Conservation (phyloP, 306 rosid species). For the Corylus heterophylla region DNA sequence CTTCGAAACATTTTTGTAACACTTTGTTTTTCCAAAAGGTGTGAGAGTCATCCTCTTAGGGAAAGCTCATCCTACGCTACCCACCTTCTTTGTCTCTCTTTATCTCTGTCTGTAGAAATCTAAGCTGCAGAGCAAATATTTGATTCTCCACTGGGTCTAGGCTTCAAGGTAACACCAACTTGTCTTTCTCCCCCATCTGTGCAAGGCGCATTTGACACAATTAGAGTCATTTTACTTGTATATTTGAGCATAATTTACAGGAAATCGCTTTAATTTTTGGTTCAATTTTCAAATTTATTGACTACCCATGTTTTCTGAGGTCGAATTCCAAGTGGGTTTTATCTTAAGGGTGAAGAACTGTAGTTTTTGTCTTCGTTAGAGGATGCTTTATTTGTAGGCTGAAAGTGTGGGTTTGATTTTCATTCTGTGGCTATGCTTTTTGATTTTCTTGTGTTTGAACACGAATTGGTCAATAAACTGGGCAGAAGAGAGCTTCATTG, state of each 20-base stretch:
- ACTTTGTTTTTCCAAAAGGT: conserved; percentile 26
- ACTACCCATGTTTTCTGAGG: conserved; percentile 30
- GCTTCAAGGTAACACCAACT: conserved; percentile 39
- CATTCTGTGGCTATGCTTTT: background rate
- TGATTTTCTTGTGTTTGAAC: conserved; percentile 9
- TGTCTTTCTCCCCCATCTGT: background rate
- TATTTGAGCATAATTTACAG: conserved; percentile 6
- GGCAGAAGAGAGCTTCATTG: background rate
- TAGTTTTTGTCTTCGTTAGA: background rate
- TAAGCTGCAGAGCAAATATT: conserved; percentile 25
- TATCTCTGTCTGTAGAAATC: conserved; percentile 2
- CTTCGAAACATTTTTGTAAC: conserved; percentile 3
- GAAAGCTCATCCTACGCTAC: conserved; percentile 21
- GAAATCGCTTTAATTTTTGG: conserved; percentile 27
- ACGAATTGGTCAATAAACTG: conserved; percentile 25
- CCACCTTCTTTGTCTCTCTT: background rate
- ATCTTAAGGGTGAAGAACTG: conserved; percentile 16
- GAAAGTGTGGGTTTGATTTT: conserved; percentile 36
- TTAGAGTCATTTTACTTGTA: conserved; percentile 15
- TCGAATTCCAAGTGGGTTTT: conserved; percentile 35
- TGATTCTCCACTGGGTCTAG: conserved; percentile 25
- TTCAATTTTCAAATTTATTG: conserved; percentile 18
- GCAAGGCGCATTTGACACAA: background rate
- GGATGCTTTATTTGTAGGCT: conserved; percentile 6
- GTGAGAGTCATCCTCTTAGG: conserved; percentile 21